Evolutionary conservation across 805 yeast species (phyloP).

Genomic region (Zygoascus bituminiphila): DNA sequence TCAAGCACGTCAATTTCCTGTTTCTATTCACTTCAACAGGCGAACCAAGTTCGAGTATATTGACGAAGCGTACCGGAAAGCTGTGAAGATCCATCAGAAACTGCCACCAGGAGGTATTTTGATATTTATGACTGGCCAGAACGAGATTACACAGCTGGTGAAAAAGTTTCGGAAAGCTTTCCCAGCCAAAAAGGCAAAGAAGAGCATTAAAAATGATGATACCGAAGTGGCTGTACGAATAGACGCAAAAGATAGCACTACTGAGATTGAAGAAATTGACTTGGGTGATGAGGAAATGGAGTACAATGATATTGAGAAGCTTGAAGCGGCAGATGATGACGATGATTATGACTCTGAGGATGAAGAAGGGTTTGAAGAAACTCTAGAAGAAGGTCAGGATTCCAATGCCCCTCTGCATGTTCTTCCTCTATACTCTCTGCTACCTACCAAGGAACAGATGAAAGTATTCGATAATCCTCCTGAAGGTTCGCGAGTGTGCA

Average conservation of each 20-base stretch:
- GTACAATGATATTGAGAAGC: background rate
- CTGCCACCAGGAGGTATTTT: conserved; percentile 93
- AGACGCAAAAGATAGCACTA: conserved; percentile 50
- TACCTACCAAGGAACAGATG: conserved; percentile 95
- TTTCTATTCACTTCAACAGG: conserved; percentile 80
- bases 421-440: conserved; percentile 80
- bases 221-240: conserved; percentile 38
- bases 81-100: conserved; percentile 75
- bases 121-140: conserved; percentile 88
- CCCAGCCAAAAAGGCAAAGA: conserved; percentile 38
- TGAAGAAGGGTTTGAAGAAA: conserved; percentile 48
- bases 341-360: conserved; percentile 39
- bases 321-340: conserved; percentile 25
- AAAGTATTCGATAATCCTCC: conserved; percentile 85
- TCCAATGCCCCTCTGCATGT: conserved; percentile 80
- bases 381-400: conserved; percentile 56
- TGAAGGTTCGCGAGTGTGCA: conserved; percentile 73
- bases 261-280: conserved; percentile 87
- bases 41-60: conserved; percentile 70
- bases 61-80: conserved; percentile 78
- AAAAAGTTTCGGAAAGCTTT: conserved; percentile 59
- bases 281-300: conserved; percentile 28
- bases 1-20: conserved; percentile 92
- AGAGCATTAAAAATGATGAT: conserved; percentile 14
- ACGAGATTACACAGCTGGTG: conserved; percentile 75